phyloP scores from a whole-genome alignment of 352 stramenopile genomes.

The Phytophthora boehmeriae region DNA sequence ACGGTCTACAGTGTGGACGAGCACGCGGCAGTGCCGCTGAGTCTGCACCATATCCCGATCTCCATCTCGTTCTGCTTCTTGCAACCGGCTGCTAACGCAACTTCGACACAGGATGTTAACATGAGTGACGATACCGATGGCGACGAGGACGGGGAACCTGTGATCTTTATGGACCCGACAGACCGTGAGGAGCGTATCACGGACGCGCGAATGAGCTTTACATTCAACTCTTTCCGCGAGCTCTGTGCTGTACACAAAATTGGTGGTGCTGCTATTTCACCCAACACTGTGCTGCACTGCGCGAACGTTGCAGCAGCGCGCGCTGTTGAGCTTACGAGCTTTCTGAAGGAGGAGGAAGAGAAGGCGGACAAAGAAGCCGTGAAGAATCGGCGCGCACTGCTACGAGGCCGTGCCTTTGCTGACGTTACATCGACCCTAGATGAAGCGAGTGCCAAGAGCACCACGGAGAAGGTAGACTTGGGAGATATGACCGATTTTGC shows the following conservation, averaged over 20 bases:
- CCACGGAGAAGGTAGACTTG: slow-evolving; percentile 64
- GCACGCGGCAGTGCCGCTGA: slow-evolving; percentile 91
- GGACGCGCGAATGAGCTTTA: slow-evolving; percentile 88
- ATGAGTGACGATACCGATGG: slow-evolving; percentile 23
- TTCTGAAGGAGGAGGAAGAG: slow-evolving; percentile 78
- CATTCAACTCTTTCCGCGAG: slow-evolving; percentile 92
- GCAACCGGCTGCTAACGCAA: slow-evolving; percentile 29
- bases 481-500: slow-evolving; percentile 86
- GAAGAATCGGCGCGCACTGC: slow-evolving; percentile 64
- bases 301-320: slow-evolving; percentile 81
- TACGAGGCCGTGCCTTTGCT: slow-evolving; percentile 74
- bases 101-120: slow-evolving; percentile 3
- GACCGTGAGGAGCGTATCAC: slow-evolving; percentile 90
- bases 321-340: slow-evolving; percentile 75
- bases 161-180: slow-evolving; percentile 90
- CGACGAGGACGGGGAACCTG: slow-evolving; percentile 41
- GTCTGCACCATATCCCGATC: slow-evolving; percentile 96
- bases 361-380: slow-evolving; percentile 74
- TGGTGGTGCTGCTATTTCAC: slow-evolving; percentile 75
- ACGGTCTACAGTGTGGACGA: slow-evolving; percentile 88
- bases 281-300: slow-evolving; percentile 71
- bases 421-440: slow-evolving; percentile 58
- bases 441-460: slow-evolving; percentile 30
- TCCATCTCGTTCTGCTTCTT: slow-evolving; percentile 94
- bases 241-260: slow-evolving; percentile 92